Conservation (phyloP, 768 basidiomycete genomes). For the Suillus brevipes region DNA sequence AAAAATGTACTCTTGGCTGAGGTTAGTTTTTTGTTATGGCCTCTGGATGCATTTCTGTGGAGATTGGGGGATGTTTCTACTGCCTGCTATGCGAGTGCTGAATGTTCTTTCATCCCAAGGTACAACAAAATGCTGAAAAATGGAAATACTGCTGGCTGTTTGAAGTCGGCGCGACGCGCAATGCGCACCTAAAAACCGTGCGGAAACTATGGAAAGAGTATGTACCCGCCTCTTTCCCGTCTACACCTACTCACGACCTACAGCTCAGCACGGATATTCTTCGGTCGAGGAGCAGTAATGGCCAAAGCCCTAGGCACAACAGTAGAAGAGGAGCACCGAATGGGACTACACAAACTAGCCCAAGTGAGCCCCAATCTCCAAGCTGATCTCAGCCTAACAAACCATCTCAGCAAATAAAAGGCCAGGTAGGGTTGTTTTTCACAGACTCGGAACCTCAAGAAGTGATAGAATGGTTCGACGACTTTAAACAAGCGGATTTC, state of each 20-base stretch:
- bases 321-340: constrained; percentile 80
- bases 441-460: constrained; percentile 89
- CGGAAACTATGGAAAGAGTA: constrained; percentile 92
- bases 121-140: constrained; percentile 82
- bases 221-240: constrained; percentile 27
- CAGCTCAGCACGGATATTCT: constrained; percentile 88
- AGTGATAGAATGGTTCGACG: constrained; percentile 91
- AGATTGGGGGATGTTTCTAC: neutral
- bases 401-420: constrained; percentile 77
- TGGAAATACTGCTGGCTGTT: constrained; percentile 97
- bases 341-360: constrained; percentile 78
- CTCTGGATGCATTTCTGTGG: neutral
- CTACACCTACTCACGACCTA: constrained; percentile 5
- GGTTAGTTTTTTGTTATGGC: constrained; percentile 41
- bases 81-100: constrained; percentile 3
- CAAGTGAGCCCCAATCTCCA: constrained; percentile 46
- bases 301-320: constrained; percentile 92
- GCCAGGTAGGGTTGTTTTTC: constrained; percentile 91
- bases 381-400: neutral
- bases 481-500: constrained; percentile 88
- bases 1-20: constrained; percentile 83
- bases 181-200: constrained; percentile 91
- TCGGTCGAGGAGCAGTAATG: constrained; percentile 87
- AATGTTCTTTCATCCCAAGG: constrained; percentile 39
- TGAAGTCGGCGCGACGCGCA: constrained; percentile 93